These are phyloP conservation scores for Lineolata rhizophorae DNA, from an alignment of 495 filamentous ascomycete genomes.

Conservation along the genomic window DNA sequence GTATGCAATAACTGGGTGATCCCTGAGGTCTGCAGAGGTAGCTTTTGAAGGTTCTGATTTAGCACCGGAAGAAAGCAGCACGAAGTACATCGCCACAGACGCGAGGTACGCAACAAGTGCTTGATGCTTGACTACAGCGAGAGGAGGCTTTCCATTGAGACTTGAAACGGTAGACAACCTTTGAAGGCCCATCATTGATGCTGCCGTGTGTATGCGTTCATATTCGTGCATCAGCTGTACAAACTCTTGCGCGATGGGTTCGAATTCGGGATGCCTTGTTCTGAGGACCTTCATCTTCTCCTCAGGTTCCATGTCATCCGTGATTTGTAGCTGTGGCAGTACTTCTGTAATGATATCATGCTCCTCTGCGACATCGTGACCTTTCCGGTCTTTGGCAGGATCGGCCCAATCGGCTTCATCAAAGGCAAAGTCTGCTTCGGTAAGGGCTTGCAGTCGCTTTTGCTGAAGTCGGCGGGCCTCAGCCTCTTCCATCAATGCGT, in stretches of 20 bases:
- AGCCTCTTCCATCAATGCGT: slow-evolving; percentile 77
- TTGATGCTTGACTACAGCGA: slow-evolving; percentile 46
- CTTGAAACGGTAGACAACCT: neutral
- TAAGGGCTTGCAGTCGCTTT: slow-evolving; percentile 69
- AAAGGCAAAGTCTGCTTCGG: slow-evolving; percentile 78
- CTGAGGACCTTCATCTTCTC: slow-evolving; percentile 59
- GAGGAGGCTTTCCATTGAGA: slow-evolving; percentile 10
- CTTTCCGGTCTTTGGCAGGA: slow-evolving; percentile 23
- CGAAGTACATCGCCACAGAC: slow-evolving; percentile 79
- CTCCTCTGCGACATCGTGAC: slow-evolving; percentile 20
- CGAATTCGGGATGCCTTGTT: slow-evolving; percentile 75
- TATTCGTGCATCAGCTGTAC: neutral
- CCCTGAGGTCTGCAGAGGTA: slow-evolving; percentile 47
- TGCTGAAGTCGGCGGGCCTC: slow-evolving; percentile 73
- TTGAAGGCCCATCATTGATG: neutral
- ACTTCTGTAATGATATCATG: slow-evolving; percentile 55
- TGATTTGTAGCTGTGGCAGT: slow-evolving; percentile 60
- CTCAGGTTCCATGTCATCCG: slow-evolving; percentile 50
- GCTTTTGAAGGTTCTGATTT: too few species aligned
- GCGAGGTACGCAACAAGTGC: slow-evolving; percentile 68
- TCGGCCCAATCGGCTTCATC: slow-evolving; percentile 67
- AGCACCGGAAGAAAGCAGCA: slow-evolving; percentile 65
- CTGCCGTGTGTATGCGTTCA: neutral
- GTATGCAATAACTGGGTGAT: slow-evolving; percentile 74
- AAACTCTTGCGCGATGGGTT: slow-evolving; percentile 56